Base-by-base conservation (phyloP, 2,329 filamentous ascomycete species). In the Aspergillus ochraceus region DNA sequence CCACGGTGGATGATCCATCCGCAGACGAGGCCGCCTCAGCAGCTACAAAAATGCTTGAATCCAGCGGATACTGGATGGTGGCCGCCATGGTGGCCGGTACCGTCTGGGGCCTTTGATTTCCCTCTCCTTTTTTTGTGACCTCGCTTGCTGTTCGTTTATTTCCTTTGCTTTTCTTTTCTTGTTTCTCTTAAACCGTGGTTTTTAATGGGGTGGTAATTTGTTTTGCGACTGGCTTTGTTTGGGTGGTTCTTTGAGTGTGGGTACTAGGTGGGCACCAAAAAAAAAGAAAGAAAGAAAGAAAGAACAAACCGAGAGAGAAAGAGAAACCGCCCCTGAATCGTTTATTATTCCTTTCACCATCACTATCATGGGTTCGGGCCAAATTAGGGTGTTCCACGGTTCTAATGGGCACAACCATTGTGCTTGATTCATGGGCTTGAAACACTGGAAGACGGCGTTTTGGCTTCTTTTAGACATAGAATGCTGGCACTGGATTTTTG, bases 31-130 rank as follows among this genome's bases (percentile, higher is more conserved):
- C 42, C 10, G 22, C 45, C 51, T 64, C 65, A 6, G 69, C 62
- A 19, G 60, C 65, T 36, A 61, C 66, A 19, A 58, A 72, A 29
- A 49, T 73, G 36, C 36, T 17, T 36, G 70, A 75, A 29, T 67
- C 71, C 45, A 75, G 72, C 39, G 78, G 78, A 22, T 79, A 79
- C 63, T 80, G 77, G 78, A 60, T 74, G 29, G 76, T 79, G 64
- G 68, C 72, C 51, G 74, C 70, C 20, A 62, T 77, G 17, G 77
- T 79, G 26, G 62, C 66, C 42, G 67, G 69, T 10, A 67, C 71
- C 6, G 70, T 79, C 14, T 76, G 70, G 67, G 56, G 57, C 24
- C 32, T 75, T 42, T 74, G 64, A 68, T 49, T 11, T 42, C 14
- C 39, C 45, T 47, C 10, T 47, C 2, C 19, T 22, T 24, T 20